Evolutionary conservation across 176 grass and related monocot genomes (phyloP).

Genomic region (Cenchrus americanus): DNA sequence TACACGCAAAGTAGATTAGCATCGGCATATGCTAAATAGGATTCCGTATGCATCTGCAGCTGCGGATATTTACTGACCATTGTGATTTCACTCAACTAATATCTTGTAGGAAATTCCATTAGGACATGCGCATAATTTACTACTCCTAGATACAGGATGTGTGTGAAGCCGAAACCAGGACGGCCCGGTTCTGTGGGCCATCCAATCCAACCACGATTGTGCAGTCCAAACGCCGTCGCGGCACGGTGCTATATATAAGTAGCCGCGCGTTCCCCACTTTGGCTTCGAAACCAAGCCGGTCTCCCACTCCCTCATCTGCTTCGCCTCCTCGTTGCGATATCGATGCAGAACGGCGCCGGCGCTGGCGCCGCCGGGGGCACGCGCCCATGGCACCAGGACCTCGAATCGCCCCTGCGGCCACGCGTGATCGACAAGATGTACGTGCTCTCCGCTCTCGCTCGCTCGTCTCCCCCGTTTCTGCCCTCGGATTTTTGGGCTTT

Average conservation of each 20-base stretch:
- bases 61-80: too few relatives aligned
- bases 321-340: not conserved
- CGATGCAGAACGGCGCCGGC: not conserved
- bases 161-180: too few relatives aligned
- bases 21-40: too few relatives aligned
- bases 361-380: not conserved
- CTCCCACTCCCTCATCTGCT: not conserved
- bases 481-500: not conserved
- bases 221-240: not conserved
- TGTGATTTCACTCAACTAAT: too few relatives aligned
- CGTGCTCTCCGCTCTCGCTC: not conserved
- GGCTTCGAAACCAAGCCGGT: not conserved
- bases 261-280: not conserved
- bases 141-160: too few relatives aligned
- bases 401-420: not conserved
- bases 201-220: not conserved
- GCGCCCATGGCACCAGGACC: not conserved
- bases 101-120: too few relatives aligned
- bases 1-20: too few relatives aligned
- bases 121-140: too few relatives aligned
- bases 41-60: too few relatives aligned
- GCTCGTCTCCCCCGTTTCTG: too few relatives aligned
- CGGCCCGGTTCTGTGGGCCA: not conserved
- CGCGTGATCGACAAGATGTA: not conserved
- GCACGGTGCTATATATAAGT: conserved; percentile 9